Evolutionary conservation across 169 alveolate genomes (phyloP), one percentile per base, ranked within the genome.

Genomic region (Plasmodium vinckei): DNA sequence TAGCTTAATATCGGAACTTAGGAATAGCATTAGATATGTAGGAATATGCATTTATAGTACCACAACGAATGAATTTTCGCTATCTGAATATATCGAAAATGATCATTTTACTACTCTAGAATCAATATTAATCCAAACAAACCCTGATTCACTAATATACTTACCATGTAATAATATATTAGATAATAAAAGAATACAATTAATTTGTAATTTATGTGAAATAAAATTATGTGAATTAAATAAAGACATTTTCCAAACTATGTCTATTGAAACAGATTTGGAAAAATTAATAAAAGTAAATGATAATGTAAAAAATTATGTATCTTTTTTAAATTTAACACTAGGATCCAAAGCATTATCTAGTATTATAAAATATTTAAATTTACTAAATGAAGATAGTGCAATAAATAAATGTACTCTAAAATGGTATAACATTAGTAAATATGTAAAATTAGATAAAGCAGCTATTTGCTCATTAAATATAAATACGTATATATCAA

Each of bases 391-490:
- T 46, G 90, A 93, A 9, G 72, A 91, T 25, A 69, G 90, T 53
- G 91, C 70, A 7, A 92, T 87, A 42, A 73, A 89, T 59, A 92
- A 87, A 44, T 94, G 93, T 87, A 67, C 54, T 9, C 51, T 94
- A 27, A 87, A 75, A 15, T 63, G 61, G 13, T 94, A 94, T 54
- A 70, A 84, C n/a, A 77, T 94, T 46, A 93, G 92, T 61, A 69
- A 79, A 27, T 94, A 94, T 59, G 47, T 94, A 2, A 90, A 92
- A 19, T 71, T 94, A 69, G 96, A 94, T 68, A 91, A 89, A 49
- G 96, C 96, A 1, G 95, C 96, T 1, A 87, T 93, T 27, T 54
- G 86, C 5, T 86, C 96, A 1, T 79, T 94, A 12, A 87, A 92
- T 42, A 92, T 94, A 27, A 57, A 88, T 57, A 77, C 93, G 10